Percentiles rank a stretch among this genome's conserved stretches.
Evolutionary conservation across 352 stramenopile genomes (phyloP).

Genomic region (Phytophthora crassamura): DNA sequence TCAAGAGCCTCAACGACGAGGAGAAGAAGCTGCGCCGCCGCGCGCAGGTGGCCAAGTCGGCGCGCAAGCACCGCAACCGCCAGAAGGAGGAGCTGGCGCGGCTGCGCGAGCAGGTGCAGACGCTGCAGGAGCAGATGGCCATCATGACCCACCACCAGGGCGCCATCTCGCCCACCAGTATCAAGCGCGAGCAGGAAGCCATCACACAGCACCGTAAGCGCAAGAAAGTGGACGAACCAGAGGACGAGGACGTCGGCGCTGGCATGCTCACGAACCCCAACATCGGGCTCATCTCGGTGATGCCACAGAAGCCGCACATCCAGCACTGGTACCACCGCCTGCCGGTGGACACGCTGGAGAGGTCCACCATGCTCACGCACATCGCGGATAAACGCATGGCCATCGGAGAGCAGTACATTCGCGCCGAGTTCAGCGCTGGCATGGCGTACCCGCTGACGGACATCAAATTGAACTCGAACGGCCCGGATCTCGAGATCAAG

Average conservation of each 20-base stretch:
- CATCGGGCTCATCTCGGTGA: constrained; percentile 23
- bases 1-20: constrained; percentile 84
- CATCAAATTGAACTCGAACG: constrained; percentile 84
- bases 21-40: constrained; percentile 84
- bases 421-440: constrained; percentile 54
- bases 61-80: constrained; percentile 82
- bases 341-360: constrained; percentile 66
- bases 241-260: constrained; percentile 25
- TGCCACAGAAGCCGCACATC: constrained; percentile 41
- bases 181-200: constrained; percentile 61
- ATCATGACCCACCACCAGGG: constrained; percentile 61
- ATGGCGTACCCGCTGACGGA: constrained; percentile 71
- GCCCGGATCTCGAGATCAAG: constrained; percentile 83
- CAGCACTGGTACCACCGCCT: constrained; percentile 74
- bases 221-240: constrained; percentile 68
- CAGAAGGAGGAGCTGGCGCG: constrained; percentile 83
- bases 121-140: constrained; percentile 84
- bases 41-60: constrained; percentile 84
- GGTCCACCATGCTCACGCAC: constrained; percentile 50
- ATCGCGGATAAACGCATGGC: constrained; percentile 67
- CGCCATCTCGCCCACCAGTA: constrained; percentile 41
- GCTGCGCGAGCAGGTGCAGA: constrained; percentile 74
- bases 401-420: constrained; percentile 57
- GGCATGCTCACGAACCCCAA: constrained; percentile 37
- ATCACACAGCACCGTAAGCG: constrained; percentile 75